These are phyloP conservation scores for Nasturtium officinale DNA, from an alignment of 345 rosid species.

Conservation along the genomic window DNA sequence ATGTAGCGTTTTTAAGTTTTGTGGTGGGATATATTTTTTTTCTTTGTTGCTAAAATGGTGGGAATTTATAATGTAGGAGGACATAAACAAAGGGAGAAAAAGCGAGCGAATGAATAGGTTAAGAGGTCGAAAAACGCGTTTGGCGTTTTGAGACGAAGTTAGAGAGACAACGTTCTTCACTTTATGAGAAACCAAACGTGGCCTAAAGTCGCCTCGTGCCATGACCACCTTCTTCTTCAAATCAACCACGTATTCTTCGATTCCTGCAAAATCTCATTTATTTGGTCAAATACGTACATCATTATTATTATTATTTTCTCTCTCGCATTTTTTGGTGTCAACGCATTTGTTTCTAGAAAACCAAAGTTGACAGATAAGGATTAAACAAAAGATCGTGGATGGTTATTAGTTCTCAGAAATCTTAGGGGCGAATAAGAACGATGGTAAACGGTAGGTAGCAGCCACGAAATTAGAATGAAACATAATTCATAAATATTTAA, in stretches of 20 bases:
- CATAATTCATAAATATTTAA: background rate
- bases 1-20: constrained; percentile 2
- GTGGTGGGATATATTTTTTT: no score
- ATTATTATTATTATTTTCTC: background rate
- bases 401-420: constrained; percentile 4
- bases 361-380: constrained; percentile 1
- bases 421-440: constrained; percentile 15
- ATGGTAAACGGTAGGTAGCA: constrained; percentile 36
- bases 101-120: constrained; percentile 19
- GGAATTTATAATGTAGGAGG: constrained; percentile 11
- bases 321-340: background rate
- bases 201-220: constrained; percentile 41
- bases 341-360: background rate
- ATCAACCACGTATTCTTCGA: constrained; percentile 40
- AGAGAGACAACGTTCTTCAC: constrained; percentile 24
- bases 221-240: constrained; percentile 36
- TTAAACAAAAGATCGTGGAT: constrained; percentile 10
- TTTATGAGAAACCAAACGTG: constrained; percentile 19
- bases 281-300: constrained; percentile 18
- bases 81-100: constrained; percentile 18
- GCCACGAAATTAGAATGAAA: constrained; percentile 21
- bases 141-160: constrained; percentile 22
- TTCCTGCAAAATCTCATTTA: constrained; percentile 26
- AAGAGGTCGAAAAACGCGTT: constrained; percentile 21
- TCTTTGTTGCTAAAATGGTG: no score